Evolutionary conservation across 192 early-diverging fungal species (phyloP), one percentile per base, ranked within the genome.

Genomic region (Phycomyces nitens): DNA sequence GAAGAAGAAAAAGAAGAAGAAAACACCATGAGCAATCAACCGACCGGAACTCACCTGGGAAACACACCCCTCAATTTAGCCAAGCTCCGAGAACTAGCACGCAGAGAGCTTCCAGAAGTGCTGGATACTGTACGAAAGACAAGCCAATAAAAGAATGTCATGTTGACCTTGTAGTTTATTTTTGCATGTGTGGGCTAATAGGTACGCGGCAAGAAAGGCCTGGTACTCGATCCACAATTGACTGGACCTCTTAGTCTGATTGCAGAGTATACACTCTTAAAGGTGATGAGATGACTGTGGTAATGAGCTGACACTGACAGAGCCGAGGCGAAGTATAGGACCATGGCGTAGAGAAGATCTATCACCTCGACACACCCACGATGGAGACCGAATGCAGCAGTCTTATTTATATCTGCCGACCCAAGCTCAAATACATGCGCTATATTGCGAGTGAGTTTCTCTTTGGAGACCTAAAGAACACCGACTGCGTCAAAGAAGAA

Each of bases 271-370:
- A 82, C 80, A 20, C 74, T 95, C 22, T 73, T 98, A 15, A 93
- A 93, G 78, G 89, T 84, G 74, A 56, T 58, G 43, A 21, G 14
- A 56, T 14, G 5, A 43, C 1, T 8, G 1, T 3, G 5, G 27
- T 6, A 27, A 41, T 23, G 14, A 23, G 24, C 42, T 56, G 34
- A 67, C 11, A 22, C 20, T 57, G n/a, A 5, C 12, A 38, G 16
- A 40, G 55, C 20, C 39, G 0, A 38, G 20, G 26, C 23, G 12
- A 44, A 49, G 53, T 29, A 60, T 66, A 91, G 86, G 95, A 98
- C 63, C 95, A 98, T 80, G 95, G 95, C 20, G 93, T 96, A 12
- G 93, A 96, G 58, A 96, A 93, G 78, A 89, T 98, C 56, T 95
- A 90, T 71, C 85, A 95, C 64, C 79, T 98, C 20, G 76, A 89